Conservation (phyloP, 2,329 filamentous ascomycete genomes). For the Colletotrichum sp. region DNA sequence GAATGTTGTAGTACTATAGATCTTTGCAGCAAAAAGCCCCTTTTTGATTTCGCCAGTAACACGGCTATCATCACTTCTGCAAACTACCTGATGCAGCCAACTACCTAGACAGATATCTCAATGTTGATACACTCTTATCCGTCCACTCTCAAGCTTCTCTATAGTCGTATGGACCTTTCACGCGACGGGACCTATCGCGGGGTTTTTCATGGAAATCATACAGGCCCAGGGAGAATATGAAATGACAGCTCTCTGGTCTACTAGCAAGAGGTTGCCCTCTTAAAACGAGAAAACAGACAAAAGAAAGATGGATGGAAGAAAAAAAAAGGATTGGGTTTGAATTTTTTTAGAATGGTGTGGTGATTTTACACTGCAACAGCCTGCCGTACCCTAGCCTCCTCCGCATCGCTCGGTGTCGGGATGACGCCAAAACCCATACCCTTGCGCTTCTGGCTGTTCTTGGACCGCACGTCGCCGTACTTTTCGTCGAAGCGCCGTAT, state of each 20-base stretch:
- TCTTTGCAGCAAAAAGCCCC: not conserved
- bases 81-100: not conserved
- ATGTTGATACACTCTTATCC: not conserved
- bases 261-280: not conserved
- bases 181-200: not conserved
- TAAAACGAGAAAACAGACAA: not conserved
- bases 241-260: not conserved
- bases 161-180: not conserved
- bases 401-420: constrained; percentile 40
- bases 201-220: not conserved
- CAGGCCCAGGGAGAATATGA: not conserved
- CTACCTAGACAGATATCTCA: not conserved
- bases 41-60: not conserved
- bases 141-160: not conserved
- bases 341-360: not conserved
- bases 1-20: not conserved
- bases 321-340: not conserved
- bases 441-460: constrained; percentile 54
- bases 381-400: constrained; percentile 50
- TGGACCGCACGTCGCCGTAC: constrained; percentile 77
- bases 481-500: constrained; percentile 97
- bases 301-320: not conserved
- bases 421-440: constrained; percentile 65
- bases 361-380: constrained; percentile 1
- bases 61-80: not conserved